phyloP scores from a whole-genome alignment of 495 filamentous ascomycete species.

The Symbiotaphrina buchneri region DNA sequence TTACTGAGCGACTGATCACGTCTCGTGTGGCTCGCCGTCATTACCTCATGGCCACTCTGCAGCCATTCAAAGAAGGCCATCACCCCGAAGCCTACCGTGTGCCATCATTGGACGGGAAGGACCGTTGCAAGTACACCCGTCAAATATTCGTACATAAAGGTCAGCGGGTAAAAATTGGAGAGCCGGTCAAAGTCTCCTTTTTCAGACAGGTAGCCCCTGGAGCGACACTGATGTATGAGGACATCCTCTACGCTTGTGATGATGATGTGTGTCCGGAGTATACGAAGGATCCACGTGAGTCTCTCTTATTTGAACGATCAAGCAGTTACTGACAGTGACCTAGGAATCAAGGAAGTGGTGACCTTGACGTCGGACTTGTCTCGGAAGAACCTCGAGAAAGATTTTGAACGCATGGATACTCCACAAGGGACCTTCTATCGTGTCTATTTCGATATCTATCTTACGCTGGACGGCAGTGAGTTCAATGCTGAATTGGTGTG shows the following conservation, averaged over 20 bases:
- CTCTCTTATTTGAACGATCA: conserved; percentile 1
- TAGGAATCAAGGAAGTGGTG: conserved; percentile 98
- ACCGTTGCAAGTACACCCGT: conserved; percentile 94
- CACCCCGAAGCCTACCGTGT: conserved; percentile 97
- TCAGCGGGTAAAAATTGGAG: conserved; percentile 94
- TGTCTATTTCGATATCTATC: conserved; percentile 60
- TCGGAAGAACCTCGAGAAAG: conserved; percentile 94
- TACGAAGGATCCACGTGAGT: conserved; percentile 97
- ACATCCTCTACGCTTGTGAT: conserved; percentile 94
- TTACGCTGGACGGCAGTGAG: conserved; percentile 89
- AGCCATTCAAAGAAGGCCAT: conserved; percentile 97
- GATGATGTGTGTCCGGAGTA: conserved; percentile 97
- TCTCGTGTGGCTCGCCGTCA: conserved; percentile 95
- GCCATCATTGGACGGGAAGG: conserved; percentile 86
- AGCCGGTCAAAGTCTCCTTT: conserved; percentile 96
- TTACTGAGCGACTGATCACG: conserved; percentile 88
- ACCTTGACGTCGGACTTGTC: conserved; percentile 93
- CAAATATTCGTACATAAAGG: conserved; percentile 99
- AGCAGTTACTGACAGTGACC: not conserved
- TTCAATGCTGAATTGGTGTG: conserved; percentile 97
- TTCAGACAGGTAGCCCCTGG: conserved; percentile 96
- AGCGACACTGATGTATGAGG: conserved; percentile 97
- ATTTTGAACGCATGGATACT: conserved; percentile 98
- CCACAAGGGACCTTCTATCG: conserved; percentile 97
- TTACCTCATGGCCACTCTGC: conserved; percentile 96